Evolutionary conservation across 2,329 filamentous ascomycete genomes (phyloP).

Genomic region (Arthroderma sp.): DNA sequence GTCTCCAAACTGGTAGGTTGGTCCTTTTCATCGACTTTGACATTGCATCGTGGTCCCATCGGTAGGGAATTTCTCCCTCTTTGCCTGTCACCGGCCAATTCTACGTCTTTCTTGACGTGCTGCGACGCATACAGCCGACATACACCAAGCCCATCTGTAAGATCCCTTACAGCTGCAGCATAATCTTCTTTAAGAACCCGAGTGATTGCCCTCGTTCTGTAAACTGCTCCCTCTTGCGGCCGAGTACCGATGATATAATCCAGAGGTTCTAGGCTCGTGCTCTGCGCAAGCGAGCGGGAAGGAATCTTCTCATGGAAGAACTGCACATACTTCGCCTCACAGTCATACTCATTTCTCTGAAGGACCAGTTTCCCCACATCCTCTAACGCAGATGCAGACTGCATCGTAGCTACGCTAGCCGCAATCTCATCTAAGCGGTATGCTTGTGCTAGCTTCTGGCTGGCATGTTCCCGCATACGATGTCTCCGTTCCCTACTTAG

Average conservation of each 20-base stretch:
- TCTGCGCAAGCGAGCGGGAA: constrained; percentile 57
- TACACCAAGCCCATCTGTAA: constrained; percentile 51
- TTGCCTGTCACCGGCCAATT: constrained; percentile 33
- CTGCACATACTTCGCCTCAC: constrained; percentile 74
- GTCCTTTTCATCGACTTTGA: constrained; percentile 45
- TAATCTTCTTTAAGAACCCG: constrained; percentile 64
- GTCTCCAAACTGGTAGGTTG: constrained; percentile 63
- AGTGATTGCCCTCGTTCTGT: constrained; percentile 62
- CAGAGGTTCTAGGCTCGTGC: constrained; percentile 53
- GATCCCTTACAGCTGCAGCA: constrained; percentile 54
- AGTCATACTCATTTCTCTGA: constrained; percentile 52
- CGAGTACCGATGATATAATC: constrained; percentile 53
- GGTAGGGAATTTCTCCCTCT: constrained; percentile 22
- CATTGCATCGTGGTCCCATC: constrained; percentile 36
- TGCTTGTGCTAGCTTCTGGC: constrained; percentile 61
- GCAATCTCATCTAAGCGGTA: constrained; percentile 75
- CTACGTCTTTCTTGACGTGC: constrained; percentile 40
- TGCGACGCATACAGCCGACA: constrained; percentile 42
- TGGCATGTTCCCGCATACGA: constrained; percentile 68
- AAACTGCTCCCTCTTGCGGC: constrained; percentile 50
- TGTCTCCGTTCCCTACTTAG: constrained; percentile 64
- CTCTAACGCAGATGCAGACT: constrained; percentile 62
- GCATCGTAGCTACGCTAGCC: constrained; percentile 71
- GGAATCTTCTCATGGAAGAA: constrained; percentile 89
- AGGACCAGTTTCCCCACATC: constrained; percentile 62